Base-by-base conservation (phyloP, 106 monocot species). In the Cymbidium sinense region DNA sequence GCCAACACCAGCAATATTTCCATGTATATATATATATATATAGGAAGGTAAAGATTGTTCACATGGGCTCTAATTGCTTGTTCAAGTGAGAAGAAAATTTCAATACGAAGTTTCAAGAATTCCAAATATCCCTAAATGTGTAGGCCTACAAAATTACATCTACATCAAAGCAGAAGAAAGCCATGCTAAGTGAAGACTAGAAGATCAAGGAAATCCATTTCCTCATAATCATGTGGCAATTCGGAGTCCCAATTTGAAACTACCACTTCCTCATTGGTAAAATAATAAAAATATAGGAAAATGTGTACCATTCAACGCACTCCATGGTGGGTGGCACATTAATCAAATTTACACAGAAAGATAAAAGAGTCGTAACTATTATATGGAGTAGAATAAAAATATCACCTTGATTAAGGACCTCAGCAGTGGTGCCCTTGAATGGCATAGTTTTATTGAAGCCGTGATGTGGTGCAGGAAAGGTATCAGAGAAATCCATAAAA, bases 401-500 rank as follows among this genome's bases (percentile, higher is more conserved):
- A 75, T 79, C 80, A 90, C 86, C 87, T 90, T 85, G 86, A 81
- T 74, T 75, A 67, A 83, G 85, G 76, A 85, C 81, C 67, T 79
- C 77, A 18, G 78, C 70, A 37, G 67, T 83, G 77, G 82, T 70
- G 64, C 82, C 62, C 82, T 83, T 90, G 28, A 76, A 80, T 27
- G 89, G 78, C 70, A 82, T 81, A 78, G 84, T 86, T 77, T 70
- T 82, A 28, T 84, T 81, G 33, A 78, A 50, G 61, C 83, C 81
- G 69, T 76, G 78, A 43, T 64, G 75, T 58, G 72, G 43, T 30
- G 79, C 19, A 30, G 87, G 67, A 77, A 79, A 33, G 43, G 76
- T 18, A 74, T 75, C 81, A 28, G 78, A 81, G 41, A 76, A 8
- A 0, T 69, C 62, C 76, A 20, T 73, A 20, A 23, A 39, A 50